These are phyloP conservation scores for Colletotrichum endophyticum DNA, from an alignment of 2,329 filamentous ascomycete genomes.

Conservation along the genomic window DNA sequence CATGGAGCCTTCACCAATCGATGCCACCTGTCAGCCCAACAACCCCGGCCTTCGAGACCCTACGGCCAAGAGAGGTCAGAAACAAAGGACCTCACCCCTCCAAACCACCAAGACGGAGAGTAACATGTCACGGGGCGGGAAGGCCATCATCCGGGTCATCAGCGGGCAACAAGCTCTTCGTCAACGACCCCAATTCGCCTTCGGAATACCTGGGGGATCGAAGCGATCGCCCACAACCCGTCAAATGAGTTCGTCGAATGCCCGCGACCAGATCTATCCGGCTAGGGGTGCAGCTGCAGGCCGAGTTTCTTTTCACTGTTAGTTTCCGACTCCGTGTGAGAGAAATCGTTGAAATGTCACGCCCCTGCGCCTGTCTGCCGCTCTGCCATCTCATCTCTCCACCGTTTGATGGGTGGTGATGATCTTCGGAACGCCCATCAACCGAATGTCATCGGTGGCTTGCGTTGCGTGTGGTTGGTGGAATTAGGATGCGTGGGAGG, in stretches of 20 bases:
- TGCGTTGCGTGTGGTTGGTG: not conserved
- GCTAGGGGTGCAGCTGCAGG: not conserved
- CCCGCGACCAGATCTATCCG: not conserved
- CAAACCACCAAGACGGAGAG: not conserved
- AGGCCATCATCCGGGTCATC: not conserved
- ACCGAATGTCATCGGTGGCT: not conserved
- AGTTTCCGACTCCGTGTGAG: not conserved
- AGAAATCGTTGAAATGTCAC: not conserved
- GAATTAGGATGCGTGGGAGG: not conserved
- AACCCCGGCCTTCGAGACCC: not conserved
- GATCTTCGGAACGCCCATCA: conserved; percentile 14
- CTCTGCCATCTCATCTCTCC: conserved; percentile 11
- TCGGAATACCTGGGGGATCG: not conserved
- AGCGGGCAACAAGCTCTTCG: not conserved
- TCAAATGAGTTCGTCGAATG: not conserved
- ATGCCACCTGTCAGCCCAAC: not conserved
- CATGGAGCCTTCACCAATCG: not conserved
- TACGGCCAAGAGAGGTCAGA: conserved; percentile 2
- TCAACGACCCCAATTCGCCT: not conserved
- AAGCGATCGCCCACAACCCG: not conserved
- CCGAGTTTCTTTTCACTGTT: not conserved
- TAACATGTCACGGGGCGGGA: conserved; percentile 2
- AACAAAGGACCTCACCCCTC: not conserved
- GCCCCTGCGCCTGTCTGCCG: not conserved
- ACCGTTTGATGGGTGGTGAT: not conserved